These are phyloP conservation scores for Termitomyces sp. DNA, from an alignment of 768 basidiomycete genomes.

Conservation along the genomic window DNA sequence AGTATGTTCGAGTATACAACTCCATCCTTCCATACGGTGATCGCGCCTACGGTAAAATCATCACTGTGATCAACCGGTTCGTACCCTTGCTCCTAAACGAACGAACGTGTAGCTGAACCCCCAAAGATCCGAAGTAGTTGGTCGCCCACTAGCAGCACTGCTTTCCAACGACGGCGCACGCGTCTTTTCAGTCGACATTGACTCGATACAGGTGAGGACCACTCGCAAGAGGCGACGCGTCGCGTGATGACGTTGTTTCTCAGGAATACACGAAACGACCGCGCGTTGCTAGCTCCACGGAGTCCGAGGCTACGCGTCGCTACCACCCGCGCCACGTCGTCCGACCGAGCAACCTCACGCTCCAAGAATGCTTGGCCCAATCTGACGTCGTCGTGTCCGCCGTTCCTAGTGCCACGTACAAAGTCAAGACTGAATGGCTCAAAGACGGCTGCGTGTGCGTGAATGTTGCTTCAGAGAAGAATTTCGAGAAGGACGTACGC, in stretches of 20 bases:
- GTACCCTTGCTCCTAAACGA: conserved; percentile 2
- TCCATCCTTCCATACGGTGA: conserved; percentile 90
- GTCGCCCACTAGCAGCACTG: conserved; percentile 92
- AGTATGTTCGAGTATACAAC: conserved; percentile 91
- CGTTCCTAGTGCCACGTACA: conserved; percentile 82
- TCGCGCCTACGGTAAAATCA: conserved; percentile 86
- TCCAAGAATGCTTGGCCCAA: conserved; percentile 76
- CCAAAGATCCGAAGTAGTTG: conserved; percentile 90
- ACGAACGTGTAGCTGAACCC: conserved; percentile 6
- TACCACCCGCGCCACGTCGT: conserved; percentile 87
- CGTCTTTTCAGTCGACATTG: conserved; percentile 93
- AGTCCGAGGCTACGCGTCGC: conserved; percentile 37
- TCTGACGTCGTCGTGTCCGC: conserved; percentile 96
- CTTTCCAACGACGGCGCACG: conserved; percentile 95
- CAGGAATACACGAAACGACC: conserved; percentile 94
- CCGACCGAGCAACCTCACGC: conserved; percentile 59
- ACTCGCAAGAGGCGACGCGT: not conserved
- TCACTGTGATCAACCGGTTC: conserved; percentile 93
- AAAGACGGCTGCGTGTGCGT: conserved; percentile 94
- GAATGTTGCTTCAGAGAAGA: conserved; percentile 94
- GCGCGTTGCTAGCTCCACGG: conserved; percentile 30
- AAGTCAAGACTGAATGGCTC: conserved; percentile 82
- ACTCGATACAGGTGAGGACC: conserved; percentile 74
- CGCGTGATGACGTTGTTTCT: not conserved
- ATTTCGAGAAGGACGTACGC: conserved; percentile 90